These are phyloP conservation scores for Symbiodinium pilosum DNA, from an alignment of 73 alveolate species.

Conservation along the genomic window DNA sequence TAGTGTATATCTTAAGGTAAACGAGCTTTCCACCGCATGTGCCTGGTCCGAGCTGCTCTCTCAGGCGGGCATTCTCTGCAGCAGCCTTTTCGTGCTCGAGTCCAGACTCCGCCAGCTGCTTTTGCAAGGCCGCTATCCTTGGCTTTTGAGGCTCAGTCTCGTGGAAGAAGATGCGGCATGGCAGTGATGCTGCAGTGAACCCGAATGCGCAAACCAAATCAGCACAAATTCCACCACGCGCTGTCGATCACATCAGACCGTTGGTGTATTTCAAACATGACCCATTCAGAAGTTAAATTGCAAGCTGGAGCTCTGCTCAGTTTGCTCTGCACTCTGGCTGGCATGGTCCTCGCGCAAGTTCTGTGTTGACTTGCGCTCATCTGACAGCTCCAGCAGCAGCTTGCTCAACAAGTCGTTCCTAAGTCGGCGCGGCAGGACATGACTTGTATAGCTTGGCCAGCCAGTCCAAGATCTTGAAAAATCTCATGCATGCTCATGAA, in stretches of 20 bases:
- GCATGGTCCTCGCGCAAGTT: background rate
- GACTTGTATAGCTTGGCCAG: too few relatives aligned
- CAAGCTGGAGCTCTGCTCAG: background rate
- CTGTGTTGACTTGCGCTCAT: background rate
- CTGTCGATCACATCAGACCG: too few relatives aligned
- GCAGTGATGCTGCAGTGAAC: too few relatives aligned
- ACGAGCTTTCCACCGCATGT: background rate
- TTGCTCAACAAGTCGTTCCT: background rate
- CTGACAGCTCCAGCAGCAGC: background rate
- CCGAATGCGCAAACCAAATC: too few relatives aligned
- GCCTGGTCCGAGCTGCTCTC: background rate
- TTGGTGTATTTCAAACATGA: too few relatives aligned
- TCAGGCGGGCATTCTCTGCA: background rate
- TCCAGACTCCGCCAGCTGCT: background rate
- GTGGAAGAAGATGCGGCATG: too few relatives aligned
- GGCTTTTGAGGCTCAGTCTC: too few relatives aligned
- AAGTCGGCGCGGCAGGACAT: too few relatives aligned
- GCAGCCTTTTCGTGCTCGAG: background rate
- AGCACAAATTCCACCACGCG: too few relatives aligned
- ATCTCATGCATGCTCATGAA: too few relatives aligned
- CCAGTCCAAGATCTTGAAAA: too few relatives aligned
- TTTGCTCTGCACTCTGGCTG: background rate
- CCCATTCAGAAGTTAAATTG: too few relatives aligned
- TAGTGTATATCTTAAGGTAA: background rate
- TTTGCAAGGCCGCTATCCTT: background rate